Evolutionary conservation across 805 yeast species (phyloP).

Genomic region (Pichia rugopelliculosa): DNA sequence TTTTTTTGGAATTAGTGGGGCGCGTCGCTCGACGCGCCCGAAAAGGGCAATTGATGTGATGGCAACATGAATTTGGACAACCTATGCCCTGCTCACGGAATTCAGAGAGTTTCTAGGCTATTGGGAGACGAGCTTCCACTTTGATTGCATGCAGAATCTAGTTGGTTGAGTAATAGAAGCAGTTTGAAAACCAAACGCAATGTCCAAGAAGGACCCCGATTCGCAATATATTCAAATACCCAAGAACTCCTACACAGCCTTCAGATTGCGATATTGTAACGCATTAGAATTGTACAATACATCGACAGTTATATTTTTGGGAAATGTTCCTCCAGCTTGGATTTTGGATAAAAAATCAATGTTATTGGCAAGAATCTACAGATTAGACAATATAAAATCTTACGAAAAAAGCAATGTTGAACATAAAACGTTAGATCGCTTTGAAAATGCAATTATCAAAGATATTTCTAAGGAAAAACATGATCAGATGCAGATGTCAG

Average conservation of each 20-base stretch:
- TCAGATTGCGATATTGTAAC: constrained; percentile 46
- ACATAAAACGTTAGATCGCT: background rate
- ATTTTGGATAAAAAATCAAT: constrained; percentile 25
- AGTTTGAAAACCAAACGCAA: background rate
- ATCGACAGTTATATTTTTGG: constrained; percentile 45
- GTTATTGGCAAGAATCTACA: constrained; percentile 8
- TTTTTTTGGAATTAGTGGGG: no score
- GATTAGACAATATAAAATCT: background rate
- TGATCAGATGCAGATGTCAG: background rate
- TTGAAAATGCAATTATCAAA: constrained; percentile 3
- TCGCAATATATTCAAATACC: constrained; percentile 31
- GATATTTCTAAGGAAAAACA: background rate
- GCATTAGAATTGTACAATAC: constrained; percentile 40
- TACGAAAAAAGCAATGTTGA: background rate
- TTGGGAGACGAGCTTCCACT: no score
- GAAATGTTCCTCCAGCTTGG: constrained; percentile 56
- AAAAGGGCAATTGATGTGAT: no score
- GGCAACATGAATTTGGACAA: no score
- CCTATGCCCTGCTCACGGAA: no score
- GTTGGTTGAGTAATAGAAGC: background rate
- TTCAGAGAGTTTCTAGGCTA: no score
- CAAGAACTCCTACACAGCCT: constrained; percentile 51
- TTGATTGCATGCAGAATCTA: no score
- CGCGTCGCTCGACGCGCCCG: no score
- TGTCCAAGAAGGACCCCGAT: background rate